Evolutionary conservation across 2,329 filamentous ascomycete species (phyloP).

Genomic region (Talaromyces atroroseus): DNA sequence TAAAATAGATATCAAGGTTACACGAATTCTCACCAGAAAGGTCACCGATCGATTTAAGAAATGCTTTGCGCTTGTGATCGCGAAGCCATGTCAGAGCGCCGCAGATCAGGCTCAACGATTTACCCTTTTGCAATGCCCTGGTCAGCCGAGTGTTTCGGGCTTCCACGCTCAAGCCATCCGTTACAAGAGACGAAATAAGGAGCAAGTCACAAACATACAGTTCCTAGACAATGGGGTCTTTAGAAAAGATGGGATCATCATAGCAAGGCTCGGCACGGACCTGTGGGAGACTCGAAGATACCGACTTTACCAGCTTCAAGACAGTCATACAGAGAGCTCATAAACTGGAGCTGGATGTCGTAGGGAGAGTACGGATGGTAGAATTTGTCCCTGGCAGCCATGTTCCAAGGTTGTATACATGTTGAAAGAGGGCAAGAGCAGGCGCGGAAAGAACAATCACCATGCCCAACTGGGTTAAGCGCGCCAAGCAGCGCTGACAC

Average conservation of each 20-base stretch:
- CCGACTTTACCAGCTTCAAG: conserved; percentile 75
- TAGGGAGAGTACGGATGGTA: conserved; percentile 86
- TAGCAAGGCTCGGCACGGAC: conserved; percentile 43
- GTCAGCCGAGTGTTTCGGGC: not conserved
- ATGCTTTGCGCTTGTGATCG: conserved; percentile 61
- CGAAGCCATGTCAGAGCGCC: conserved; percentile 87
- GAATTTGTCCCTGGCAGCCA: conserved; percentile 53
- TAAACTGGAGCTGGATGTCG: conserved; percentile 80
- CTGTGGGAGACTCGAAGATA: conserved; percentile 90
- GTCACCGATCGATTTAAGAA: conserved; percentile 51
- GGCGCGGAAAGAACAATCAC: conserved; percentile 7
- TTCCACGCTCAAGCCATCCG: not conserved
- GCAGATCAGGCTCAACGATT: conserved; percentile 88
- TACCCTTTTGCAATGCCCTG: conserved; percentile 53
- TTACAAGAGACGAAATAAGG: not conserved
- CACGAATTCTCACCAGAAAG: conserved; percentile 35
- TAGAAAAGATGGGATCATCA: not conserved
- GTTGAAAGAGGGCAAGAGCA: too few species aligned
- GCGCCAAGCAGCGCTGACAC: not conserved
- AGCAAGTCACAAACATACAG: conserved; percentile 1
- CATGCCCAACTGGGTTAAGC: not conserved
- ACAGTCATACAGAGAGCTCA: conserved; percentile 74
- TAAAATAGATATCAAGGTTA: not conserved
- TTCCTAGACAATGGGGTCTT: conserved; percentile 6
- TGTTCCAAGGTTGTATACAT: too few species aligned